Conservation (phyloP, 1,284 basidiomycete species). For the Cutaneotrichosporon mucoides region DNA sequence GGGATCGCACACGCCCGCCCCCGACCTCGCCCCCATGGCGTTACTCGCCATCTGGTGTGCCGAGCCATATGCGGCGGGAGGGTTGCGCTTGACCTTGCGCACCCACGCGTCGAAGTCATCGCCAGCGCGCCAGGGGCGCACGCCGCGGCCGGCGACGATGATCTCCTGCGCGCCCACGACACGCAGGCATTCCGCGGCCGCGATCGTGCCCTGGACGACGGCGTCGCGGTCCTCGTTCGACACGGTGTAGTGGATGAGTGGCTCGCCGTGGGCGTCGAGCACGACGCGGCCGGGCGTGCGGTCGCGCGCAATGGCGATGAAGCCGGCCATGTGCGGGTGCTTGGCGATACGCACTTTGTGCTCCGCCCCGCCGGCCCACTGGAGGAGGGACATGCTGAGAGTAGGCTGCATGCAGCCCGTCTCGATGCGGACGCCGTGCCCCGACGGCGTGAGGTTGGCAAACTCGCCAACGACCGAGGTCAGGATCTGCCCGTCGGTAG, state of each 20-base stretch:
- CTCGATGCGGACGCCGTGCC: conserved; percentile 52
- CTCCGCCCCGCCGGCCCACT: conserved; percentile 40
- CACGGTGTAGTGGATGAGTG: conserved; percentile 47
- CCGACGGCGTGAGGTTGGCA: conserved; percentile 38
- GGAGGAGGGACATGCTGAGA: conserved; percentile 40
- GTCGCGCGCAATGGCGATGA: conserved; percentile 31
- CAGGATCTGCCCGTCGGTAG: conserved; percentile 52
- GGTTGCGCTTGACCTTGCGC: conserved; percentile 26
- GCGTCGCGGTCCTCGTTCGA: conserved; percentile 45
- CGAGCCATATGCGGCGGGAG: conserved; percentile 20
- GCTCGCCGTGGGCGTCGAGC: conserved; percentile 42
- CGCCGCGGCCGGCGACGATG: conserved; percentile 40
- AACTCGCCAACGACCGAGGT: conserved; percentile 48
- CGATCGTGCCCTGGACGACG: conserved; percentile 46
- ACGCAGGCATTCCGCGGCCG: conserved; percentile 46
- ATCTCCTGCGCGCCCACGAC: conserved; percentile 50
- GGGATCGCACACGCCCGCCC: conserved; percentile 44
- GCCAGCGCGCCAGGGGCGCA: conserved; percentile 25
- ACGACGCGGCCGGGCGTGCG: conserved; percentile 39
- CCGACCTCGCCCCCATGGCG: conserved; percentile 45
- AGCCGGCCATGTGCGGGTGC: conserved; percentile 23
- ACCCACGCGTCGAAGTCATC: conserved; percentile 32
- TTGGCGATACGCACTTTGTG: conserved; percentile 46
- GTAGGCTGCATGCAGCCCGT: conserved; percentile 49
- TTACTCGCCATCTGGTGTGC: conserved; percentile 52